Evolutionary conservation across 768 basidiomycete genomes (phyloP), one percentile per base, ranked within the genome.

Genomic region (Crepidotus variabilis): DNA sequence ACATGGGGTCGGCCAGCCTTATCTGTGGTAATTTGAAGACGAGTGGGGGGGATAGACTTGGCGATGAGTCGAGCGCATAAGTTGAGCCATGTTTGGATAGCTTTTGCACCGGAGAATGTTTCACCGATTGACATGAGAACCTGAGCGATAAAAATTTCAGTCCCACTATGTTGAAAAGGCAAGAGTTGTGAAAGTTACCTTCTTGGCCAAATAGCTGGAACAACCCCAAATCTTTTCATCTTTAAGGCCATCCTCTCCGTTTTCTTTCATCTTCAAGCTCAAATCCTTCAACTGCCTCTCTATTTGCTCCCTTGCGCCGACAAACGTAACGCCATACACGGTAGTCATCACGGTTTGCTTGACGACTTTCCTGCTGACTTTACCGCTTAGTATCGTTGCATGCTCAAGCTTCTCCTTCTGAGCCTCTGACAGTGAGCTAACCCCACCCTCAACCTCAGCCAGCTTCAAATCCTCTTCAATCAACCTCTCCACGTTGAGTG

Each of bases 311-410:
- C 93, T 83, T 20, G 97, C 97, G 34, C 97, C 97, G 53, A 98
- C 75, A 72, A 87, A 95, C 0, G 97, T 99, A 14, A 99, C 95
- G 20, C 97, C 96, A 67, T 98, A 98, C 33, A 98, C 96, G 2
- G 96, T 98, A 0, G 96, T 99, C 97, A 99, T 99, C 61, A 98
- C 92, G 21, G 97, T 98, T 76, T 98, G 96, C 78, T 99, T 99
- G 63, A 99, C 96, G 16, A 97, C 88, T 72, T 99, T 98, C 21
- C 97, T 75, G 18, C 92, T 79, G 28, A 99, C 79, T 70, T 92
- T 92, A 32, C 91, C 92, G 43, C 76, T 53, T 23, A 96, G 77
- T 60, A 90, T 61, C 50, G 72, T 58, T 0, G 94, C 96, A 54
- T 75, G 71, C 53, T 74, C 67, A 9, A 80, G 68, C 1, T 83